Evolutionary conservation across 495 filamentous ascomycete genomes (phyloP), one percentile per base, ranked within the genome.

Genomic region (Neurospora sp.): DNA sequence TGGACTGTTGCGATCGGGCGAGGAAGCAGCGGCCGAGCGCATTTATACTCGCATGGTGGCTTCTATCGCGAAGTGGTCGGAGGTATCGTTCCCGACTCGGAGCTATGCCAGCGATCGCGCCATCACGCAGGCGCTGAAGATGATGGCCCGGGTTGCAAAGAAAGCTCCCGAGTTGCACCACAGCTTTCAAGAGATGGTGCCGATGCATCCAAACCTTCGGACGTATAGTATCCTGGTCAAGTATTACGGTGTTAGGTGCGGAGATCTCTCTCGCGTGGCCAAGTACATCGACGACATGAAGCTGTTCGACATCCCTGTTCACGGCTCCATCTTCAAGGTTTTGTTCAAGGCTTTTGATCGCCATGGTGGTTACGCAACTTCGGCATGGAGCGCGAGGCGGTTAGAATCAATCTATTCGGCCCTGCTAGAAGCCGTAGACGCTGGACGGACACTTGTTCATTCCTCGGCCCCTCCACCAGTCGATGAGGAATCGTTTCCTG

Each of bases 31-130:
- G 1, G 96, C 94, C 3, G 89, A 94, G 76, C 85, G 90, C 65
- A 84, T 97, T 5, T 97, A 96, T 79, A 85, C 89, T 70, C 89
- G 90, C 68, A 97, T 98, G 93, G 94, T 92, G 78, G 78, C 72
- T 2, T 40, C 88, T 18, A 80, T 84, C n/a, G 80, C 84, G 35
- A 76, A 20, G 68, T 74, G 8, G 74, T 79, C 41, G 18, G 72
- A 65, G 44, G 53, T 18, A 3, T 7, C 53, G 27, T 48, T 83
- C 16, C 85, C 85, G 31, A 78, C 81, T 16, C 79, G 76, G 37
- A 78, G 85, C 73, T 87, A 82, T 73, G 79, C 73, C 39, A 81
- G 76, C 73, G 84, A 88, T 72, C 88, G 84, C 73, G 81, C 80
- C 37, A 84, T 89, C 72, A 90, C 84, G 37, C 85, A 87, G 70